Percentiles rank a stretch among this genome's conserved stretches.
phyloP scores from a whole-genome alignment of 2,329 filamentous ascomycete species.

The Alternaria dauci region DNA sequence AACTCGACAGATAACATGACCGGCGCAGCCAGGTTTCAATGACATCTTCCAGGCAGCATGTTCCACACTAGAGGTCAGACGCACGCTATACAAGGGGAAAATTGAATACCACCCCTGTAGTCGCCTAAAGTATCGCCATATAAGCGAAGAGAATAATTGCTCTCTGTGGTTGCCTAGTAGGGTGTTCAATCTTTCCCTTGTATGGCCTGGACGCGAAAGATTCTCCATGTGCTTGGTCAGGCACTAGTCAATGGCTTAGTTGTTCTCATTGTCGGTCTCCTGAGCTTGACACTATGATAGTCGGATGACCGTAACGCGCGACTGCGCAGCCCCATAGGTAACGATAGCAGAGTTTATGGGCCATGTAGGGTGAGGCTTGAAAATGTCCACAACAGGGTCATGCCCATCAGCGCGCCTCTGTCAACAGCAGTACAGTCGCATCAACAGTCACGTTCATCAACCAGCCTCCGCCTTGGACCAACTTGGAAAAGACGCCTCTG shows the following conservation, averaged over 20 bases:
- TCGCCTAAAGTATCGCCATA: too few species aligned
- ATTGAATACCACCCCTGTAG: too few species aligned
- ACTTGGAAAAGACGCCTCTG: neutral
- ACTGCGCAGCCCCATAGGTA: neutral
- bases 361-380: neutral
- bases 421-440: slow-evolving; percentile 2
- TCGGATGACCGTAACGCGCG: neutral
- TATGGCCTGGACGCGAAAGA: neutral
- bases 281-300: neutral
- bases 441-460: neutral
- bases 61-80: neutral
- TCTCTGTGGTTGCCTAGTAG: too few species aligned
- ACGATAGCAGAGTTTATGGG: neutral
- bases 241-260: neutral
- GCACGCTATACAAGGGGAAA: too few species aligned
- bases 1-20: neutral
- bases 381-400: neutral
- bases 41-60: neutral
- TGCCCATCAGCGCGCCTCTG: slow-evolving; percentile 1
- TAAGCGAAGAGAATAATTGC: too few species aligned
- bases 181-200: too few species aligned
- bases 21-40: neutral
- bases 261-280: neutral
- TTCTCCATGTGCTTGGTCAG: neutral
- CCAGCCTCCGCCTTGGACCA: neutral